Evolutionary conservation across 768 basidiomycete species (phyloP), one percentile per base, ranked within the genome.

Genomic region (Termitomyces eurrhizus): DNA sequence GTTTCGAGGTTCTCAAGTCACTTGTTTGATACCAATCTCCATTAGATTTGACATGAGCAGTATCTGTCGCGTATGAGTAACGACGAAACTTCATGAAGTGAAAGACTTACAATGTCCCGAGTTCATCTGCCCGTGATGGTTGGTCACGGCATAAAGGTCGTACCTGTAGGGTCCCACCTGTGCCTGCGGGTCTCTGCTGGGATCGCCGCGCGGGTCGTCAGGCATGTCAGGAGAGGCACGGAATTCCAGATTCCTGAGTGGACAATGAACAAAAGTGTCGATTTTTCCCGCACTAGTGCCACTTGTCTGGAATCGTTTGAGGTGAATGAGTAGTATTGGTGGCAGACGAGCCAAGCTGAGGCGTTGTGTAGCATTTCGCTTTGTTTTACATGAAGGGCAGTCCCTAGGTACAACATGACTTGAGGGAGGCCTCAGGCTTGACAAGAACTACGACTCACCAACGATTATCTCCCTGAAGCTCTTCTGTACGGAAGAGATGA

Each of bases 201-300:
- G 80, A 77, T 69, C 60, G 6, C 59, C 59, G 7, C 33, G 46
- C n/a, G 42, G 32, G 32, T 56, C 60, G 3, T 88, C 80, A 3
- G 95, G 96, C 83, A 98, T 88, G 70, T 92, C 88, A 86, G 32
- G 93, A 81, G 53, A 88, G 72, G 68, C 60, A 32, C 33, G 55
- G 8, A 61, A 56, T 45, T 88, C 86, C 52, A 88, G 68, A 21
- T 67, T 66, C 63, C 78, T 85, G 65, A 83, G 73, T 7, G 96
- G 96, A 74, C 92, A 99, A 63, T 97, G 92, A 45, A 98, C 91
- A 63, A 88, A 84, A 1, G 95, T 97, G 73, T 98, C 95, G 56
- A 98, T 86, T 77, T 98, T 98, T 77, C 98, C 95, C 39, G 92
- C 95, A 73, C 96, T 97, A 3, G 86, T 87, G 1, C 94, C 94